Evolutionary conservation across 2,329 filamentous ascomycete species (phyloP), one percentile per base, ranked within the genome.

Genomic region (Fusarium oligoseptatum): DNA sequence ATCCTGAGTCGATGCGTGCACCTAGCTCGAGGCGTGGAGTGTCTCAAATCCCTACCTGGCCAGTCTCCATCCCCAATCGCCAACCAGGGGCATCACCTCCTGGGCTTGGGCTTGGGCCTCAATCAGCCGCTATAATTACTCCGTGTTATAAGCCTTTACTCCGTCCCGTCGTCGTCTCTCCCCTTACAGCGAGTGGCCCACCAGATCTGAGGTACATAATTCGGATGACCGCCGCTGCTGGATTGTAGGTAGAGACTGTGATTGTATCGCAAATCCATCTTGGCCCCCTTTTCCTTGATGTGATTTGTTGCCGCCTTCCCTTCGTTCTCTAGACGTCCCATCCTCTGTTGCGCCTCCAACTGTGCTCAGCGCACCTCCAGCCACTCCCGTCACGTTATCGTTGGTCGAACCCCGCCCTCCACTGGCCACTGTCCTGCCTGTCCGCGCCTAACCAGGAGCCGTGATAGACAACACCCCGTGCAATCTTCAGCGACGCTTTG

Each of bases 361-460:
- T 75, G 32, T 60, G 41, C 69, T 66, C 72, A 67, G 68, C 72
- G 75, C 64, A 67, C 69, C 71, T 76, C 67, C 73, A 78, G 76
- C 77, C 77, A 79, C 74, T 79, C 77, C 72, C 67, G 72, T 79
- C 77, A 78, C 77, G 77, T 79, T 79, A 77, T 79, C 68, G 67
- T 63, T 60, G 58, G 62, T 63, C 64, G 74, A 74, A 79, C 77
- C 77, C 77, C 77, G 77, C 77, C 76, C 71, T 78, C 67, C 68
- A 71, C 74, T 29, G 48, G 48, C 48, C 48, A 52, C 48, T 55
- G 48, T 55, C 48, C 48, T 32, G 48, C 48, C 48, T 58, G 70
- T 75, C 75, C 68, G 68, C 76, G 77, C 77, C 74, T 76, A 79
- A 79, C 74, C 76, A 77, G 64, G 69, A 76, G 67, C 67, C 60